Conservation (phyloP, 495 filamentous ascomycete genomes). For the Platismatia glauca region DNA sequence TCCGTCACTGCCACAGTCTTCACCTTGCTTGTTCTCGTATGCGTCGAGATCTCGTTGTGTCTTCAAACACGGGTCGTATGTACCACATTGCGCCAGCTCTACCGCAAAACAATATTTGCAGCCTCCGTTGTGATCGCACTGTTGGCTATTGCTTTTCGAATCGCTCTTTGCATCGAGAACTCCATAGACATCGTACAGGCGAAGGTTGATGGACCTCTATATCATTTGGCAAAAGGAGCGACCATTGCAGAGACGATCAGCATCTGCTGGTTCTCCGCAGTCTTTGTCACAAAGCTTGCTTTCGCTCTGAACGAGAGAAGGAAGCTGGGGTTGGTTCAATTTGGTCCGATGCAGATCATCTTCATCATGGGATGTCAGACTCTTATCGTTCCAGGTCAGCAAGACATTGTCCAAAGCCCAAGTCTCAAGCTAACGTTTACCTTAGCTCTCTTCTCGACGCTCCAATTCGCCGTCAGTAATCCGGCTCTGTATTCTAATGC, state of each 20-base stretch:
- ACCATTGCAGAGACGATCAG: slow-evolving; percentile 51
- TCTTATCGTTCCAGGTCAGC: slow-evolving; percentile 68
- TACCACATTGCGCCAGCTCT: slow-evolving; percentile 36
- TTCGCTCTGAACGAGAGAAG: slow-evolving; percentile 49
- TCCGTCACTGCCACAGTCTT: slow-evolving; percentile 47
- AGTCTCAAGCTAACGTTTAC: slow-evolving; percentile 17
- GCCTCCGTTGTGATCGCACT: slow-evolving; percentile 47
- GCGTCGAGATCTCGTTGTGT: slow-evolving; percentile 57
- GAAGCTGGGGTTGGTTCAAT: slow-evolving; percentile 48
- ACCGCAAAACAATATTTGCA: slow-evolving; percentile 36
- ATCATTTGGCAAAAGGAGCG: slow-evolving; percentile 44
- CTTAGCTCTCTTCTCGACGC: slow-evolving; percentile 44
- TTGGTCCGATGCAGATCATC: slow-evolving; percentile 61
- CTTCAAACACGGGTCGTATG: slow-evolving; percentile 64
- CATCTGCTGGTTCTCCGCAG: slow-evolving; percentile 64
- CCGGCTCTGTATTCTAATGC: slow-evolving; percentile 52
- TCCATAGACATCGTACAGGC: slow-evolving; percentile 39
- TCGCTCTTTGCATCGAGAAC: slow-evolving; percentile 50
- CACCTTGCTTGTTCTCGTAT: slow-evolving; percentile 48
- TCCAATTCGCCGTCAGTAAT: slow-evolving; percentile 49
- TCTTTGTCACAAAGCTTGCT: slow-evolving; percentile 66
- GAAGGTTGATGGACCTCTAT: slow-evolving; percentile 34
- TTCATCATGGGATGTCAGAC: slow-evolving; percentile 71
- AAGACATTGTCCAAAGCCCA: slow-evolving; percentile 1
- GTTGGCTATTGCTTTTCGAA: slow-evolving; percentile 49